Percentiles rank a stretch among this genome's conserved stretches.
Evolutionary conservation across 306 rosid species (phyloP).

Genomic region (Vigna angularis): DNA sequence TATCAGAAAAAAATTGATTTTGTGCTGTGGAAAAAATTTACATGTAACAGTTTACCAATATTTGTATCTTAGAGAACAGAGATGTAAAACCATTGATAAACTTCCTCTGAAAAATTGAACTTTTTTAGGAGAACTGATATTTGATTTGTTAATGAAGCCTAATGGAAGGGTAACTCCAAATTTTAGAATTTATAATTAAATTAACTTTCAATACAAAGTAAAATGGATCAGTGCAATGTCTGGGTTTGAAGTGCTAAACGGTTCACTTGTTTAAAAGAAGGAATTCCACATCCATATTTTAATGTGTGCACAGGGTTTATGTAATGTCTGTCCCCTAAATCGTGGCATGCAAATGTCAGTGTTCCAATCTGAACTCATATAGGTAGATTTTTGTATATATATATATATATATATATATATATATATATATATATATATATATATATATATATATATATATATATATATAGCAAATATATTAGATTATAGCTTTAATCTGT

Average conservation of each 20-base stretch:
- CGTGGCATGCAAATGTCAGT: background rate
- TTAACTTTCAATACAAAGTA: background rate
- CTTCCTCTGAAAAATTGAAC: background rate
- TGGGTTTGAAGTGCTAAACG: conserved; percentile 6
- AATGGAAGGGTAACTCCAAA: background rate
- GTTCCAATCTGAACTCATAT: conserved; percentile 8
- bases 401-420: background rate
- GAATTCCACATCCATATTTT: background rate
- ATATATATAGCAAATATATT: conserved; percentile 31
- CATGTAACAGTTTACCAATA: no score
- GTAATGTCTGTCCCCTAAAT: conserved; percentile 9
- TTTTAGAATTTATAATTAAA: background rate
- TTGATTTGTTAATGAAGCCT: background rate
- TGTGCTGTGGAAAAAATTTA: no score
- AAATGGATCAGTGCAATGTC: conserved; percentile 16
- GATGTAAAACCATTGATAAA: background rate
- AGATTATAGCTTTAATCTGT: conserved; percentile 31
- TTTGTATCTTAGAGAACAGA: no score
- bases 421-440: conserved; percentile 14
- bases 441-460: background rate
- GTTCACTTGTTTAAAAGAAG: conserved; percentile 6
- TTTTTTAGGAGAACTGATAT: background rate
- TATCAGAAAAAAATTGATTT: no score
- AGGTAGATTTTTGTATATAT: conserved; percentile 26
- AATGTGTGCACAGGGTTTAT: conserved; percentile 4